Base-by-base conservation (phyloP, 768 basidiomycete species). In the Suillus americanus region DNA sequence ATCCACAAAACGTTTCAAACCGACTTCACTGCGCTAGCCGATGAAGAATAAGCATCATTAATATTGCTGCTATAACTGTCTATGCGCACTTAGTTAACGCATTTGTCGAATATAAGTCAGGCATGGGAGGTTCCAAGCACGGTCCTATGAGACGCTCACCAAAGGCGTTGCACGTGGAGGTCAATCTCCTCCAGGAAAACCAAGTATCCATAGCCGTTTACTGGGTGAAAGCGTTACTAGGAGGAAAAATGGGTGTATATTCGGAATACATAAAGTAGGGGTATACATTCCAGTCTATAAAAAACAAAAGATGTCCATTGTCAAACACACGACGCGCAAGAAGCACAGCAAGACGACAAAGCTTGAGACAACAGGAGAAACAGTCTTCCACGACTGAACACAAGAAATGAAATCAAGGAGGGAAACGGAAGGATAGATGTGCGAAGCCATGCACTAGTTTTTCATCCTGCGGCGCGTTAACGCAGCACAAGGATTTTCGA, bases 381-480 rank as follows among this genome's bases (percentile, higher is more conserved):
- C 53, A 54, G 53, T 35, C 53, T 54, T 54, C 53, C 53, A 54
- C 53, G 53, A 54, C 53, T 54, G 35, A 33, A 54, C 35, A n/a
- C 20, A n/a, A 54, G 53, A 35, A 54, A 35, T n/a, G 8, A 54
- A 14, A 54, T 33, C 30, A 33, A 54, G 9, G 20, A 54, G 30
- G 20, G 53, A n/a, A n/a, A 7, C 10, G 30, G 53, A 54, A 33
- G 53, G 20, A 35, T 54, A 54, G 53, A 54, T 54, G 33, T 54
- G 53, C 53, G 53, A 54, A 54, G 5, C 20, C 10, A 37, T 54
- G 53, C 53, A 54, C 53, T 54, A 12, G 3, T 54, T 54, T 54
- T 54, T 54, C 53, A 54, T 54, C 53, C 53, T 54, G 53, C 53
- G 53, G 53, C 53, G 53, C 53, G 33, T 54, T 54, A 37, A 54